phyloP scores from a whole-genome alignment of 345 rosid species.

The Citrus maxima region DNA sequence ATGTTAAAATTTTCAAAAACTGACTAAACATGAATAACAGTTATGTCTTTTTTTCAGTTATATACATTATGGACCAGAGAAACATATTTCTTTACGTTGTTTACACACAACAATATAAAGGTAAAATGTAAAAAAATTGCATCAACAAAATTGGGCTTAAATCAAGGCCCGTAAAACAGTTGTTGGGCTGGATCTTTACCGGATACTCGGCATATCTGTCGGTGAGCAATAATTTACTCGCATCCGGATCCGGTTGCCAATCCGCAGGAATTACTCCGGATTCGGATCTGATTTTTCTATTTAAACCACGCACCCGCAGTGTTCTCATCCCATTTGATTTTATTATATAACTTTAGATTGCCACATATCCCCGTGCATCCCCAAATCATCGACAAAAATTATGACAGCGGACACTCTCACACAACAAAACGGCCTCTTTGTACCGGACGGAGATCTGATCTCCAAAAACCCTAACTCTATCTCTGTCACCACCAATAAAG shows the following conservation, averaged over 20 bases:
- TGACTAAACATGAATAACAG: not conserved
- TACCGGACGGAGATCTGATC: conserved; percentile 48
- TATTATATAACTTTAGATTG: not conserved
- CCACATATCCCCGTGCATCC: not conserved
- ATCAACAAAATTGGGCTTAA: not conserved
- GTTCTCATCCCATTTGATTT: too few species aligned
- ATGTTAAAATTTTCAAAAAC: too few species aligned
- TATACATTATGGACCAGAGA: too few species aligned
- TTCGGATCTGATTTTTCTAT: too few species aligned
- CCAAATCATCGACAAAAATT: not conserved
- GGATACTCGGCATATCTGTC: not conserved
- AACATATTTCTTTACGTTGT: too few species aligned
- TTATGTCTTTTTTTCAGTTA: too few species aligned
- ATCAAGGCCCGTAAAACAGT: not conserved
- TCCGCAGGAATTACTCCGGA: too few species aligned
- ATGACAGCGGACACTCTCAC: conserved; percentile 55
- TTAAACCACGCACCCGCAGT: too few species aligned
- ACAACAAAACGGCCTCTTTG: conserved; percentile 35
- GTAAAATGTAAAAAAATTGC: too few species aligned
- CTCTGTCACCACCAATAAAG: conserved; percentile 55
- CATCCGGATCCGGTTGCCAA: too few species aligned
- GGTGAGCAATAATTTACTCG: not conserved
- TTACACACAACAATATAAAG: too few species aligned
- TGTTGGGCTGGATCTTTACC: not conserved
- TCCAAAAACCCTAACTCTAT: conserved; percentile 23